Evolutionary conservation across 2,329 filamentous ascomycete species (phyloP), one percentile per base, ranked within the genome.

Genomic region (Fonsecaea pedrosoi): DNA sequence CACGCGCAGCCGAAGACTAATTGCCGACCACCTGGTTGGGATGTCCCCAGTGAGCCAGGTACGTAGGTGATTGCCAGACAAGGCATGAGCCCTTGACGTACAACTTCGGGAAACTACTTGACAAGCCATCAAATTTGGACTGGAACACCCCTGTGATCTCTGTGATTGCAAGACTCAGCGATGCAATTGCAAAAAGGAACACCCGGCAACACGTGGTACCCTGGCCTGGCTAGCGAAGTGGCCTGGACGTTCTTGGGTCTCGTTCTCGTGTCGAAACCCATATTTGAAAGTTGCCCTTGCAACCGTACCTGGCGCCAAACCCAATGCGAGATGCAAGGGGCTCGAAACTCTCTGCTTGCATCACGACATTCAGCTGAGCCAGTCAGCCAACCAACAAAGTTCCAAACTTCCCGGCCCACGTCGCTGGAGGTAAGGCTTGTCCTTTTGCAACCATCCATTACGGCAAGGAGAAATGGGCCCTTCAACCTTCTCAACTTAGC

Each of bases 241-340:
- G 45, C 45, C 45, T 30, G 45, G 42, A 60, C 42, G 45, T 50
- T 61, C 59, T 65, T 54, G 50, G 62, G 48, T 60, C 9, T 35
- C 56, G 34, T 48, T 42, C 62, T 54, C 15, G 59, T 15, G 34
- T 32, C 45, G 57, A 60, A 60, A 18, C 59, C 42, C 59, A 32
- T 61, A 40, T 61, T 54, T 6, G 32, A 32, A 40, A 57, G 62
- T 65, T 65, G 62, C 62, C 62, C 54, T 54, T 65, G 62, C 66
- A 59, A 62, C 62, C 56, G 66, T 68, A 68, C 62, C 66, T 68
- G 66, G 54, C 45, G 59, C 66, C 58, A 68, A 65, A 65, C 65
- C 38, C 34, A 65, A 62, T 38, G 38, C 32, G 45, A 37, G 57
- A 62, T 62, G 62, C 62, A 63, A 60, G 62, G 66, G 62, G 45